Evolutionary conservation across 2,329 filamentous ascomycete species (phyloP).

Genomic region (Hymenoscyphus salicellus): DNA sequence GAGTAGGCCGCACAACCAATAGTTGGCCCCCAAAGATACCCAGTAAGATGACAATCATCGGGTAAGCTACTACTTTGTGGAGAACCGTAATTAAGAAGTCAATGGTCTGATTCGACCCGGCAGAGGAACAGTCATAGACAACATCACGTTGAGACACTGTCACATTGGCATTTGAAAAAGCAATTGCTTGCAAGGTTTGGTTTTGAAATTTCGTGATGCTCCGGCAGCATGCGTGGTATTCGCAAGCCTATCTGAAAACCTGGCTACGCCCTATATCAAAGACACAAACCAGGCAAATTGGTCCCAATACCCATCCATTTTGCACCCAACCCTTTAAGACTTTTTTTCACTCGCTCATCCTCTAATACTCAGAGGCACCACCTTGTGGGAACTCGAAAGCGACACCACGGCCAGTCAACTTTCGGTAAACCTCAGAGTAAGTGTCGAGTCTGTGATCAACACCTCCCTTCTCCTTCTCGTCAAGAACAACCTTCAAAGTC

Average conservation of each 20-base stretch:
- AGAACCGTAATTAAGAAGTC: no score
- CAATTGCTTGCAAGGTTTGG: conserved; percentile 4
- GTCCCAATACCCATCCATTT: conserved; percentile 30
- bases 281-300: conserved; percentile 14
- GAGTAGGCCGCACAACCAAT: no score
- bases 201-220: conserved; percentile 16
- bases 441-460: conserved; percentile 99
- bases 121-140: neutral
- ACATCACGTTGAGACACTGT: neutral
- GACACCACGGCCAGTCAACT: conserved; percentile 92
- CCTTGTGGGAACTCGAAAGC: conserved; percentile 98
- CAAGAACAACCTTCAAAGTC: conserved; percentile 96
- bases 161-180: neutral
- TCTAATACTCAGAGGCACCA: conserved; percentile 76
- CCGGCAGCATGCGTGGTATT: conserved; percentile 24
- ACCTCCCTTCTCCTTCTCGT: conserved; percentile 99
- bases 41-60: no score
- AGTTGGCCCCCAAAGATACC: no score
- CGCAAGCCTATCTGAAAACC: conserved; percentile 27
- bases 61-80: no score
- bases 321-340: conserved; percentile 15
- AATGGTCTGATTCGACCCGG: no score
- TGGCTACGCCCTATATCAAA: conserved; percentile 29
- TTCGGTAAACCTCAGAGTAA: conserved; percentile 99
- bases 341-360: conserved; percentile 27